phyloP scores from a whole-genome alignment of 1,139 yeast genomes.

The Candida glucosophila region DNA sequence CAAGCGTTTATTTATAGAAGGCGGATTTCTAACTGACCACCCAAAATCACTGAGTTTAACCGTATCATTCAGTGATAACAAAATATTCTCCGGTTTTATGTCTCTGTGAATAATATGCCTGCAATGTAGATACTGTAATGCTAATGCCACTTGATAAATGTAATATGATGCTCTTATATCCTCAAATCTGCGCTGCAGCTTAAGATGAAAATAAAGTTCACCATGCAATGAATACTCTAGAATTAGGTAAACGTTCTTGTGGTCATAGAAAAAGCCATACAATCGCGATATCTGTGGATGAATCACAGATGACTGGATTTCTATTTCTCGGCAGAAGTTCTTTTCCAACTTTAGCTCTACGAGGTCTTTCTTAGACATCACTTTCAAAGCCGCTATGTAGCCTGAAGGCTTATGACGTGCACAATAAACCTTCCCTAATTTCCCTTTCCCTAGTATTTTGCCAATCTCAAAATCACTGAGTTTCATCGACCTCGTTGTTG shows the following conservation, averaged over 20 bases:
- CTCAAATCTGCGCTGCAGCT: conserved; percentile 55
- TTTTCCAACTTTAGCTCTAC: conserved; percentile 71
- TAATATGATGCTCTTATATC: conserved; percentile 71
- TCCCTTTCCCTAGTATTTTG: conserved; percentile 83
- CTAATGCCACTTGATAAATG: conserved; percentile 75
- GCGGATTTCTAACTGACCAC: conserved; percentile 63
- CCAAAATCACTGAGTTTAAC: conserved; percentile 91
- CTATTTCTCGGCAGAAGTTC: conserved; percentile 85
- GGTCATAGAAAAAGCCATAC: conserved; percentile 81
- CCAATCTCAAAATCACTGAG: conserved; percentile 80
- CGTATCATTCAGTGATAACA: conserved; percentile 63
- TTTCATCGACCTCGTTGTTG: conserved; percentile 7
- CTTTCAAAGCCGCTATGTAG: conserved; percentile 81
- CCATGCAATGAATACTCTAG: conserved; percentile 84
- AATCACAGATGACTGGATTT: conserved; percentile 69
- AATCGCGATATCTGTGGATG: conserved; percentile 77
- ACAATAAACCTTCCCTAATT: conserved; percentile 87
- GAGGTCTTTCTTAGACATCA: conserved; percentile 77
- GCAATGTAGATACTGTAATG: conserved; percentile 66
- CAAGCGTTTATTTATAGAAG: conserved; percentile 41
- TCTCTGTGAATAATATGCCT: conserved; percentile 85
- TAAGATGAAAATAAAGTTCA: conserved; percentile 70
- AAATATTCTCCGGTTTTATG: conserved; percentile 84
- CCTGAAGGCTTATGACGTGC: conserved; percentile 72
- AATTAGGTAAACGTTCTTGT: conserved; percentile 68